Evolutionary conservation across 2,329 filamentous ascomycete genomes (phyloP), one percentile per base, ranked within the genome.

Genomic region (Fusarium irregulare): DNA sequence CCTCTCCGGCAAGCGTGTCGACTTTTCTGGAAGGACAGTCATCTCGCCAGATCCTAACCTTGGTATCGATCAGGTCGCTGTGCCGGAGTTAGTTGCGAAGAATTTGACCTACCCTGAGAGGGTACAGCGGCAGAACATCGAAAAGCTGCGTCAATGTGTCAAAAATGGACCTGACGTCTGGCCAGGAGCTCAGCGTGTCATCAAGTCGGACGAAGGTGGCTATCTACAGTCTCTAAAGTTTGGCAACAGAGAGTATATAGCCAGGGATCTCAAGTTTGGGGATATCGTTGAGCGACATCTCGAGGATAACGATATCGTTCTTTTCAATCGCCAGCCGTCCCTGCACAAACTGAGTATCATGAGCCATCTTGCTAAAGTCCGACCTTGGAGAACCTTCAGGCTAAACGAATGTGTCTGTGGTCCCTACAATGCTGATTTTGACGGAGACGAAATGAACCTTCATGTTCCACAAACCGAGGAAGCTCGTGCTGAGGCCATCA

Each of bases 261-360:
- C 95, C 0, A 88, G 90, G 27, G 85, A 92, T 46, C 86, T 99
- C 23, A 86, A 89, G 51, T 88, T 92, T 75, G 96, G 96, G 16
- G 96, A 99, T 78, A 85, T 95, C 37, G 95, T 99, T 7, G 94
- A 99, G 78, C 91, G 96, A 30, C 96, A 99, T 82, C 86, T 99
- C 3, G 93, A 97, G 78, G 95, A 99, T 76, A 93, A 93, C 50
- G 96, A 99, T 78, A 92, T 98, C 72, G 95, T 98, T 3, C 88
- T 99, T 1, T 99, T 99, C 87, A 99, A 99, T 78, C 93, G 96
- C 66, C 96, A 99, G 77, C 96, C 96, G 0, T 99, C 96, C 2
- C 87, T 99, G 11, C 96, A 99, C 86, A 99, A 98, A 80, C 91
- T 99, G 71, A 97, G 93, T 89, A 99, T 99, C 80, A 94, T 99